Base-by-base conservation (phyloP, 2,329 filamentous ascomycete species). In the Pyricularia pennisetigena region DNA sequence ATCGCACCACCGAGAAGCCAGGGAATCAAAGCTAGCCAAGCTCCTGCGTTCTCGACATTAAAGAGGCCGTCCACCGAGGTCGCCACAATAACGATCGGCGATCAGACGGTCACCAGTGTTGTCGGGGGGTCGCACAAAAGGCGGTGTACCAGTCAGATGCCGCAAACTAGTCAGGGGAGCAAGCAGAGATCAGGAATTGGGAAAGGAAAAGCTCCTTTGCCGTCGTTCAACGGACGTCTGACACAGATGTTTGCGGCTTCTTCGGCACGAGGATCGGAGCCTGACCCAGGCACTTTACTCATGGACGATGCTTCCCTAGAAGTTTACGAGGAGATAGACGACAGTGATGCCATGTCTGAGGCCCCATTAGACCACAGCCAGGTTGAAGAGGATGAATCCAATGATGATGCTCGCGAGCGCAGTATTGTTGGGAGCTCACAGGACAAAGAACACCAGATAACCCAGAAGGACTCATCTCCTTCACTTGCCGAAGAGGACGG, bases 41-140 rank as follows among this genome's bases (percentile, higher is more conserved):
- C 54, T 10, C 8, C 24, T 8, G 23, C 62, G 3, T 41, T 35
- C 6, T 57, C 29, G 9, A n/a, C 54, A 7, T 64, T 64, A 0
- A 90, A 87, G 74, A 84, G 90, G 41, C 79, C 84, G 1, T 83
- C 85, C 1, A 79, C 83, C 30, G 88, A 92, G 72, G 80, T 89
- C 67, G 90, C 91, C 24, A 92, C 90, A 1, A 91, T 94, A 65
- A 93, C 90, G 0, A 86, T 94, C 68, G 91, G 90, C 1, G 83
- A 88, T 70, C 84, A 83, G 64, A 92, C 88, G 0, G 83, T 88
- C 5, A 89, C 86, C 0, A 88, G 88, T 24, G 83, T 87, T 35
- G 83, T 93, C 71, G 89, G 90, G 1, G 85, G 82, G 66, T 81
- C 84, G 66, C 74, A 81, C 4, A 85, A 86, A 70, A 82, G 78